A percentile compares a stretch with the other conserved stretches of the same genome.
Conservation (phyloP, 768 basidiomycete genomes). For the Kwoniella newhampshirensis region DNA sequence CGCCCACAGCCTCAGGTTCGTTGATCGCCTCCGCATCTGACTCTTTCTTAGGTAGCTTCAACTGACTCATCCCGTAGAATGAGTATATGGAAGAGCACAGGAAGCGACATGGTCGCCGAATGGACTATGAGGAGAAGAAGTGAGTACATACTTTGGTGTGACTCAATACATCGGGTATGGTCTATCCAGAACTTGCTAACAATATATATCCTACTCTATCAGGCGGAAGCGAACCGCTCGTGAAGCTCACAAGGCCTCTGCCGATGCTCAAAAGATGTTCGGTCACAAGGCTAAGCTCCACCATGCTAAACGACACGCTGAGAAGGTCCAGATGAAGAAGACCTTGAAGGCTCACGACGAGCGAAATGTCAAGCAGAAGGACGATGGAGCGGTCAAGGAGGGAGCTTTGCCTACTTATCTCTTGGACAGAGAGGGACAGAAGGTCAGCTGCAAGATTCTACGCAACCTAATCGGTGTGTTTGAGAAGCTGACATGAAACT, state of each 20-base stretch:
- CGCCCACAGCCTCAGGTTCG: constrained; percentile 36
- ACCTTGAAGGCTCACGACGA: constrained; percentile 99
- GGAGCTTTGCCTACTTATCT: constrained; percentile 93
- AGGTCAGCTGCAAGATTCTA: constrained; percentile 56
- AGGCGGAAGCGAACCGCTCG: constrained; percentile 57
- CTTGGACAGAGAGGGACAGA: constrained; percentile 95
- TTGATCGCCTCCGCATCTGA: background rate
- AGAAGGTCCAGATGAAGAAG: constrained; percentile 98
- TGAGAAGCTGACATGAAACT: background rate
- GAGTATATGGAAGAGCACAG: constrained; percentile 99
- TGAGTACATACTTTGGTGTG: constrained; percentile 58
- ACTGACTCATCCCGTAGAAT: constrained; percentile 62
- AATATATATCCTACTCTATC: too few relatives aligned
- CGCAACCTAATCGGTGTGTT: background rate
- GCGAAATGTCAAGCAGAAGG: constrained; percentile 92
- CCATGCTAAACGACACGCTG: constrained; percentile 90
- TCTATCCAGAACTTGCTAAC: background rate
- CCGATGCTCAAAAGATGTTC: constrained; percentile 85
- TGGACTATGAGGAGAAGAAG: constrained; percentile 96
- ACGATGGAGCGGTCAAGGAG: constrained; percentile 71
- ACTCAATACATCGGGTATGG: background rate
- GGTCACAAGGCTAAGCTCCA: constrained; percentile 98
- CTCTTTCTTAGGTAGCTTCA: background rate
- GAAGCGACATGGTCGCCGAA: constrained; percentile 89
- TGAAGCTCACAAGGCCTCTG: constrained; percentile 63